Percentiles rank a stretch among this genome's conserved stretches.
These are phyloP conservation scores for Quercus gilva DNA, from an alignment of 306 rosid species.

Conservation along the genomic window DNA sequence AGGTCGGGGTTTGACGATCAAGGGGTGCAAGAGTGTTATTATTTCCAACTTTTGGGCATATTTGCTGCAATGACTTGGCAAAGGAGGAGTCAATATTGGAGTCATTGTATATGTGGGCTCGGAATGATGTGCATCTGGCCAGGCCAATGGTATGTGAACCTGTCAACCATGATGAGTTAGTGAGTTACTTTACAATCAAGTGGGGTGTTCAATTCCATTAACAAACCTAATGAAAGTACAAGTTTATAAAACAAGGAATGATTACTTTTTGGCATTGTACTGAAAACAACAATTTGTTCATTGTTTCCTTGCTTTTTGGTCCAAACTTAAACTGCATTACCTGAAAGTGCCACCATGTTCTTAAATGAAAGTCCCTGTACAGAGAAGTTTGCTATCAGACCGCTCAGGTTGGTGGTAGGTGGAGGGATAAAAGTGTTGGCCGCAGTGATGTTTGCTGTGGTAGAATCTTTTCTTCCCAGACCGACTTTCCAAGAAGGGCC, in stretches of 20 bases:
- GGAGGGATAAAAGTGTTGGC: conserved; percentile 45
- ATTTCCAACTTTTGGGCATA: conserved; percentile 46
- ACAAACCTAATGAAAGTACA: not conserved
- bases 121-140: conserved; percentile 43
- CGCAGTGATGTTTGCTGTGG: conserved; percentile 44
- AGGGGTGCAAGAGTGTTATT: conserved; percentile 31
- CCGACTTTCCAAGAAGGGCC: conserved; percentile 60
- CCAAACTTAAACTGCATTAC: conserved; percentile 18
- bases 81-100: conserved; percentile 47
- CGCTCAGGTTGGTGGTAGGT: conserved; percentile 19
- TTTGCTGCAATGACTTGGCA: conserved; percentile 32
- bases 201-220: not conserved
- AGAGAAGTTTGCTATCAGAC: conserved; percentile 37
- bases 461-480: conserved; percentile 65
- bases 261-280: not conserved
- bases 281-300: not conserved
- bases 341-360: conserved; percentile 61
- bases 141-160: conserved; percentile 61
- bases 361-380: conserved; percentile 42
- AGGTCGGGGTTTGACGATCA: conserved; percentile 48
- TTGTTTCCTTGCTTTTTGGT: not conserved
- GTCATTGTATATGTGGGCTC: conserved; percentile 49
- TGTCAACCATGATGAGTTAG: conserved; percentile 10
- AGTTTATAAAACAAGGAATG: not conserved
- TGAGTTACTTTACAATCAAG: not conserved